phyloP scores from a whole-genome alignment of 225 moss, liverwort and hornwort species.

The Asterella californica region DNA sequence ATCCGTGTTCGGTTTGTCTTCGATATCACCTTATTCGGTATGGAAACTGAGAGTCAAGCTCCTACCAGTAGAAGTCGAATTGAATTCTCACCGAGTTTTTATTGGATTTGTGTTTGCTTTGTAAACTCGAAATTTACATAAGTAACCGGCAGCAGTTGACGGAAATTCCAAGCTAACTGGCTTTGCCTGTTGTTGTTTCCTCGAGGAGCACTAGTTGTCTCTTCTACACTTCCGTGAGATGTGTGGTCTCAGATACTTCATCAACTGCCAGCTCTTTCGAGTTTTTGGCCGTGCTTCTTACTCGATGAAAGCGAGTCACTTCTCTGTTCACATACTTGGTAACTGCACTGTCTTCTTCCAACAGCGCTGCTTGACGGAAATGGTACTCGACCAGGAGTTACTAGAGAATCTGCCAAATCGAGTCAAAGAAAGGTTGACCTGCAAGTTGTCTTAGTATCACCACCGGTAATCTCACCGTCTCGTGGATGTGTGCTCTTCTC shows the following conservation, averaged over 20 bases:
- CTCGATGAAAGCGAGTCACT: not conserved
- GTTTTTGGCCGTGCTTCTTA: not conserved
- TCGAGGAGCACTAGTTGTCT: too few relatives aligned
- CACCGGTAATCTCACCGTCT: constrained; percentile 51
- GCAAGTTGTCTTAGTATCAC: constrained; percentile 94
- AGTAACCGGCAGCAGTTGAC: not conserved
- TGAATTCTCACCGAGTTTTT: not conserved
- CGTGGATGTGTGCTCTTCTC: not conserved
- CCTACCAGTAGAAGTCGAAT: not conserved
- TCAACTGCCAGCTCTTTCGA: not conserved
- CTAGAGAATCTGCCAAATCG: constrained; percentile 52
- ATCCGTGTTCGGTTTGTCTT: not conserved
- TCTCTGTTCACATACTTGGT: not conserved
- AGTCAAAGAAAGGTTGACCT: constrained; percentile 57
- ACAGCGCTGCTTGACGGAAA: constrained; percentile 53
- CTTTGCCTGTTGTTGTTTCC: not conserved
- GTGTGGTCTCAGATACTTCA: not conserved
- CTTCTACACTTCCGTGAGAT: not conserved
- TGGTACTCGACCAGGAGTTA: constrained; percentile 36
- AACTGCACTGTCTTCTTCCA: not conserved
- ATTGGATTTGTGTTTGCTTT: not conserved
- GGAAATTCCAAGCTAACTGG: not conserved
- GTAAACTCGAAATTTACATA: not conserved
- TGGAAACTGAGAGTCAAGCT: not conserved
- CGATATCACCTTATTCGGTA: not conserved